These are phyloP conservation scores for Lodderomyces parapsilosis DNA, from an alignment of 1,139 yeast genomes.

Conservation along the genomic window DNA sequence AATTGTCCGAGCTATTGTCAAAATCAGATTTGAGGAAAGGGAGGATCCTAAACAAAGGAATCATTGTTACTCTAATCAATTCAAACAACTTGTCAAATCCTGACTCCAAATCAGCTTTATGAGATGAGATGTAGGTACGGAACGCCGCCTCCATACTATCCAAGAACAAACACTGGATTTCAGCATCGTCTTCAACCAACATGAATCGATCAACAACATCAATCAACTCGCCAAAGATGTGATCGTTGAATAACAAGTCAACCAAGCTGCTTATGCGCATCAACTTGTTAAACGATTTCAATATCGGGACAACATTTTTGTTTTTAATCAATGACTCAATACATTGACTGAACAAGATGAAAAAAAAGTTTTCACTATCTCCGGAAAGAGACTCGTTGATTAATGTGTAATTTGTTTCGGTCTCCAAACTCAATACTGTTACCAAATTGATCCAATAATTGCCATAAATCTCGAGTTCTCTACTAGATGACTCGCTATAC, in stretches of 20 bases:
- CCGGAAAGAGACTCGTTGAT: constrained; percentile 44
- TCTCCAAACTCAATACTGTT: constrained; percentile 69
- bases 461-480: constrained; percentile 58
- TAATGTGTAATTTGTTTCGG: constrained; percentile 49
- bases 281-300: constrained; percentile 56
- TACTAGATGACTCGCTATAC: constrained; percentile 49
- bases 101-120: constrained; percentile 40
- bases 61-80: constrained; percentile 67
- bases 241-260: constrained; percentile 61
- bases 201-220: constrained; percentile 76
- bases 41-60: constrained; percentile 57
- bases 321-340: constrained; percentile 66
- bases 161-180: constrained; percentile 52
- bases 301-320: constrained; percentile 40
- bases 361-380: constrained; percentile 73
- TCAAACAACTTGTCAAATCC: constrained; percentile 82
- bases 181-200: constrained; percentile 53
- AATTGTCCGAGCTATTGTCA: constrained; percentile 32
- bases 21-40: constrained; percentile 58
- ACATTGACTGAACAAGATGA: constrained; percentile 81
- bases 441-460: constrained; percentile 78
- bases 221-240: constrained; percentile 70
- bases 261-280: constrained; percentile 60
- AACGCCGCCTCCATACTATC: constrained; percentile 56
- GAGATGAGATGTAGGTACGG: constrained; percentile 25